A percentile compares a stretch with the other conserved stretches of the same genome.
Evolutionary conservation across 805 yeast species (phyloP).

Genomic region (Candida multigemmis): DNA sequence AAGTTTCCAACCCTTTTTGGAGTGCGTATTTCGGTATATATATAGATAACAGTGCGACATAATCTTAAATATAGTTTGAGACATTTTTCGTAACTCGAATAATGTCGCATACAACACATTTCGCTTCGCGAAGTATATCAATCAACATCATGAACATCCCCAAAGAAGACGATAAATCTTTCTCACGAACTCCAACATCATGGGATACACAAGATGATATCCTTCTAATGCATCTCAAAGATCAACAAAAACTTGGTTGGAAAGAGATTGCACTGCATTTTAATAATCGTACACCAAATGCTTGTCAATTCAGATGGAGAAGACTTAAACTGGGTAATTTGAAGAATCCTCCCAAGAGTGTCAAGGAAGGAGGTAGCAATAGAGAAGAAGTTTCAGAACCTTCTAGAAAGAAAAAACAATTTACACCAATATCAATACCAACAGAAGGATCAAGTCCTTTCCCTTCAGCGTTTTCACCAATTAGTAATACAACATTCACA

Average conservation of each 20-base stretch:
- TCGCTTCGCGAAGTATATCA: too few species aligned
- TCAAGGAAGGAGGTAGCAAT: slow-evolving; percentile 14
- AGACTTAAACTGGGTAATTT: slow-evolving; percentile 34
- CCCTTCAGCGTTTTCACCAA: slow-evolving; percentile 24
- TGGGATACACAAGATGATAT: slow-evolving; percentile 41
- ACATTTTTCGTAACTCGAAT: too few species aligned
- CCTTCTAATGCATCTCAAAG: slow-evolving; percentile 36
- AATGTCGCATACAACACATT: too few species aligned
- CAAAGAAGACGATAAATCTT: slow-evolving; percentile 15
- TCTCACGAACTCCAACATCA: slow-evolving; percentile 34
- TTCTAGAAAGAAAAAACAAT: background rate
- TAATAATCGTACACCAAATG: slow-evolving; percentile 37
- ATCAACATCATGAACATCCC: slow-evolving; percentile 1
- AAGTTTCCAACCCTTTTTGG: too few species aligned
- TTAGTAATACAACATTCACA: slow-evolving; percentile 26
- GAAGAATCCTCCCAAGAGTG: slow-evolving; percentile 34
- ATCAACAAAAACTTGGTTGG: slow-evolving; percentile 38
- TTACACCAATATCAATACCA: slow-evolving; percentile 5
- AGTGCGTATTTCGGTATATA: too few species aligned
- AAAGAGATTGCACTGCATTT: slow-evolving; percentile 37
- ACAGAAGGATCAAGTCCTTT: slow-evolving; percentile 5
- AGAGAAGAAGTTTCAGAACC: too few species aligned
- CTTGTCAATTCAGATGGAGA: slow-evolving; percentile 41
- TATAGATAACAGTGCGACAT: too few species aligned
- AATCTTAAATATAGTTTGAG: too few species aligned